A percentile compares a stretch with the other conserved stretches of the same genome.
These are phyloP conservation scores for Aspergillus conjunctus DNA, from an alignment of 495 filamentous ascomycete species.

Conservation along the genomic window DNA sequence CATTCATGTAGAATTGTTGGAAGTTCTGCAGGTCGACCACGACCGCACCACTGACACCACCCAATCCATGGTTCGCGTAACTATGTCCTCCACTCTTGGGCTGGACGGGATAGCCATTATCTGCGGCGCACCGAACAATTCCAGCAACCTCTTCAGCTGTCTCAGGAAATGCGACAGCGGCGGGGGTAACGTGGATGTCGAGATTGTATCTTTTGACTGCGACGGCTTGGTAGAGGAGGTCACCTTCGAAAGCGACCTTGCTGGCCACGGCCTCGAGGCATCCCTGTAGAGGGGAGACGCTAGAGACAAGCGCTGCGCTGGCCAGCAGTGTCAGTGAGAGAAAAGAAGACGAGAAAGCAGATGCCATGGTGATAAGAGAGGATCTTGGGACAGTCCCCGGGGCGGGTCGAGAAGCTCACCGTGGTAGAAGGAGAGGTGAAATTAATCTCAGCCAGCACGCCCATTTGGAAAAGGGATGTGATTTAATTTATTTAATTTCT, in stretches of 20 bases:
- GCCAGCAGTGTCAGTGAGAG: background rate
- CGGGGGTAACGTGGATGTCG: constrained; percentile 59
- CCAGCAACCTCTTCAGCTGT: constrained; percentile 58
- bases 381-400: background rate
- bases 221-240: constrained; percentile 21
- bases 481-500: background rate
- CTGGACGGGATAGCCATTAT: constrained; percentile 61
- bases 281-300: constrained; percentile 1
- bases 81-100: constrained; percentile 74
- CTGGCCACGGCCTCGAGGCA: constrained; percentile 32
- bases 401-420: background rate
- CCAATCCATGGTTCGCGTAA: constrained; percentile 61
- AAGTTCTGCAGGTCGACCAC: constrained; percentile 49
- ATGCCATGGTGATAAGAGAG: background rate
- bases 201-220: constrained; percentile 58
- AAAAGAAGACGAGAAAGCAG: background rate
- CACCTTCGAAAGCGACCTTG: constrained; percentile 27
- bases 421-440: background rate
- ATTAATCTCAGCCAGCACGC: background rate
- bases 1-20: constrained; percentile 56
- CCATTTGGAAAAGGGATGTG: background rate
- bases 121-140: constrained; percentile 60
- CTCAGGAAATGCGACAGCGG: constrained; percentile 62
- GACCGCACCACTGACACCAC: constrained; percentile 45
- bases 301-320: background rate